These are phyloP conservation scores for Pogostemon cablin DNA, from an alignment of 257 asterid species.

Conservation along the genomic window DNA sequence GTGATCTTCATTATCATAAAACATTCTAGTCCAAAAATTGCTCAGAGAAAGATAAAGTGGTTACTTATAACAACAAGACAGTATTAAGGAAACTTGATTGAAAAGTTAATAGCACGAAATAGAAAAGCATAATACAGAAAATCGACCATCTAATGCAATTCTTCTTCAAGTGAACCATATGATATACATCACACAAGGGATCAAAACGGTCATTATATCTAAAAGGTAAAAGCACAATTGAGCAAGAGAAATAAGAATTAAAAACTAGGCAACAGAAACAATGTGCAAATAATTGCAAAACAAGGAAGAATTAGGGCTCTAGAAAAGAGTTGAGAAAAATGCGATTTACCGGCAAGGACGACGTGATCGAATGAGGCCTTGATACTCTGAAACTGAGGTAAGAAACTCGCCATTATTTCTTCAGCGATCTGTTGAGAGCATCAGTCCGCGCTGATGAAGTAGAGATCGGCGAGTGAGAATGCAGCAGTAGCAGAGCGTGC, in stretches of 20 bases:
- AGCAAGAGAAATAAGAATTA: background rate
- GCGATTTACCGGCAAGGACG: conserved; percentile 75
- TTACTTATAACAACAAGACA: conserved; percentile 23
- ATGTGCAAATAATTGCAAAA: conserved; percentile 7
- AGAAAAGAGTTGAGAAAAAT: background rate
- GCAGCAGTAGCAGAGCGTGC: conserved; percentile 19
- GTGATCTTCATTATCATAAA: conserved; percentile 13
- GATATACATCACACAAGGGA: conserved; percentile 14
- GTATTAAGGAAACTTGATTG: conserved; percentile 21
- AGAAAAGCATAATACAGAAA: background rate
- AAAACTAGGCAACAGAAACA: background rate
- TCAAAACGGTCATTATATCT: conserved; percentile 26
- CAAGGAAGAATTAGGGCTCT: conserved; percentile 10
- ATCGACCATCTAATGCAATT: conserved; percentile 23
- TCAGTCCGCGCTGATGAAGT: conserved; percentile 40
- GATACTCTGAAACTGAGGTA: conserved; percentile 96
- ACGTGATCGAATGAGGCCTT: conserved; percentile 76
- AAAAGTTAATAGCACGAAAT: conserved; percentile 5
- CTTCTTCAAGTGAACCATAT: conserved; percentile 22
- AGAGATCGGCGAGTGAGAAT: conserved; percentile 46
- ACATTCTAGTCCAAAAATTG: conserved; percentile 16
- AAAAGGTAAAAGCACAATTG: background rate
- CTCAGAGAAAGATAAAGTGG: conserved; percentile 13
- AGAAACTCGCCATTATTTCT: conserved; percentile 72
- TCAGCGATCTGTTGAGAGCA: conserved; percentile 51